A percentile compares a stretch with the other conserved stretches of the same genome.
phyloP scores from a whole-genome alignment of 495 filamentous ascomycete genomes.

The Annulohypoxylon bovei region DNA sequence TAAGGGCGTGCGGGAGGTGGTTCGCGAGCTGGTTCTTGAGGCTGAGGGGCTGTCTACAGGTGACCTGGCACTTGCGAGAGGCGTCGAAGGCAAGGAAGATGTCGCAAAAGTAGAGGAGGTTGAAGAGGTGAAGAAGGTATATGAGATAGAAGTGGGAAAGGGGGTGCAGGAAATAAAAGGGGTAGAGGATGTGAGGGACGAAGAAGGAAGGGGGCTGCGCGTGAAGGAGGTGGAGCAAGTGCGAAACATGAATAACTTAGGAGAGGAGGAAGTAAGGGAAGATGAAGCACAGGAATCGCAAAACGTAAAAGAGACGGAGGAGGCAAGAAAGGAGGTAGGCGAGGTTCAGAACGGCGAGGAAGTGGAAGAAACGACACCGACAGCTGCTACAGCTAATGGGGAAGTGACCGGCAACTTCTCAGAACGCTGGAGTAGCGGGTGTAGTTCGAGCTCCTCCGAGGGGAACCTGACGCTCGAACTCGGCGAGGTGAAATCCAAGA shows the following conservation, averaged over 20 bases:
- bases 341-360: background rate
- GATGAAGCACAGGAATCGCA: background rate
- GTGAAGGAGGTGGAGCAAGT: background rate
- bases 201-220: background rate
- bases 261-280: background rate
- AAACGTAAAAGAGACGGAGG: background rate
- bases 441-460: background rate
- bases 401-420: background rate
- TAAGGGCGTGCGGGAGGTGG: background rate
- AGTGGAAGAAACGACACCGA: background rate
- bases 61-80: background rate
- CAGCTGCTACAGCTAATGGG: background rate
- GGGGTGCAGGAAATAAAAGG: background rate
- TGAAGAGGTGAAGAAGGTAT: background rate
- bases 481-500: constrained; percentile 9
- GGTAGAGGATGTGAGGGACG: background rate
- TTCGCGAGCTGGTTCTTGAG: background rate
- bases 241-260: background rate
- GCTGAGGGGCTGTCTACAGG: background rate
- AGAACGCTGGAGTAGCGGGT: background rate
- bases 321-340: background rate
- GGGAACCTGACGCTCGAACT: background rate
- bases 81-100: background rate
- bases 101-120: background rate
- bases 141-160: background rate